phyloP scores from a whole-genome alignment of 2,329 filamentous ascomycete species.

The Rutstroemia sp. region DNA sequence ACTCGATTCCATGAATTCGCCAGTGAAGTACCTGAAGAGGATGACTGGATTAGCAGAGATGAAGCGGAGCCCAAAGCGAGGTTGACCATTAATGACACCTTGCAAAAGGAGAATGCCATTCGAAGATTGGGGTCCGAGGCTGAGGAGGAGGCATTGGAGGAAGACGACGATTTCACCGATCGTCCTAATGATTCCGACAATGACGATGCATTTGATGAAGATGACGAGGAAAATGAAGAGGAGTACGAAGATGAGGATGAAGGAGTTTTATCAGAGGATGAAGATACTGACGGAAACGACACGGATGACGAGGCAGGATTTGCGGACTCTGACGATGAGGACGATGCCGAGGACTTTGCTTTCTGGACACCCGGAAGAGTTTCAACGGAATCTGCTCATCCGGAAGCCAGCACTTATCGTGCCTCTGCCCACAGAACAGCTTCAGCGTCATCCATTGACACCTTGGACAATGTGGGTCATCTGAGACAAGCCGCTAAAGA shows the following conservation, averaged over 20 bases:
- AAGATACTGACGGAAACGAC: slow-evolving; percentile 54
- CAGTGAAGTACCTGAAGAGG: slow-evolving; percentile 70
- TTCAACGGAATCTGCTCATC: slow-evolving; percentile 15
- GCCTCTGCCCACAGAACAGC: slow-evolving; percentile 32
- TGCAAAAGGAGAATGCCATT: slow-evolving; percentile 84
- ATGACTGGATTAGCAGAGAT: slow-evolving; percentile 81
- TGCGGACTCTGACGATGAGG: slow-evolving; percentile 61
- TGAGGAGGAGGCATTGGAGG: slow-evolving; percentile 79
- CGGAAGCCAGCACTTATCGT: slow-evolving; percentile 21
- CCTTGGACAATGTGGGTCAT: slow-evolving; percentile 31
- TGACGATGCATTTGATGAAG: slow-evolving; percentile 40
- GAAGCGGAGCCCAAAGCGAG: slow-evolving; percentile 47
- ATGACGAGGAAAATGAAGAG: slow-evolving; percentile 52
- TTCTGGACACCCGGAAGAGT: slow-evolving; percentile 50
- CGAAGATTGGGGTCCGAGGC: slow-evolving; percentile 80
- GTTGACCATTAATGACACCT: slow-evolving; percentile 81
- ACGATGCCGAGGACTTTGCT: slow-evolving; percentile 54
- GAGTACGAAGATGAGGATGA: slow-evolving; percentile 49
- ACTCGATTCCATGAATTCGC: slow-evolving; percentile 86
- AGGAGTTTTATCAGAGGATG: slow-evolving; percentile 27
- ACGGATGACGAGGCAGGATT: slow-evolving; percentile 64
- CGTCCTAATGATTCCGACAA: slow-evolving; percentile 37
- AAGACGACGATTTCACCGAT: slow-evolving; percentile 49
- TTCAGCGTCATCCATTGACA: slow-evolving; percentile 56
- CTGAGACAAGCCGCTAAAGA: slow-evolving; percentile 11